These are phyloP conservation scores for Ballota nigra DNA, from an alignment of 257 asterid genomes.

Conservation along the genomic window DNA sequence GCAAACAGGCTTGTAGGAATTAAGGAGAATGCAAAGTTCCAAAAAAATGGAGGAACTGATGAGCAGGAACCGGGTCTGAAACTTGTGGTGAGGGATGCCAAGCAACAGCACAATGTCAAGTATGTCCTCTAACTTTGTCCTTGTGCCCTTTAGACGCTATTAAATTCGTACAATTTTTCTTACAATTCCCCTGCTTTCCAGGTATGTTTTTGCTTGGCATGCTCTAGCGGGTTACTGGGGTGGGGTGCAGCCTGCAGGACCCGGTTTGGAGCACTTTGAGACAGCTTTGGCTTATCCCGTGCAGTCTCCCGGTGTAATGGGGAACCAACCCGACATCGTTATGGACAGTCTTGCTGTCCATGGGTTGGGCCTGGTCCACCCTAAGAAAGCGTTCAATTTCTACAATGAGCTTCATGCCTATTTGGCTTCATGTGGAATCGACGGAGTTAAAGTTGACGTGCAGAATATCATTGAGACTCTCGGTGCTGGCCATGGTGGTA, in stretches of 20 bases:
- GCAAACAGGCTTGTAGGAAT: conserved; percentile 85
- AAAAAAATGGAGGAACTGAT: conserved; percentile 40
- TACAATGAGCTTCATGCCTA: conserved; percentile 93
- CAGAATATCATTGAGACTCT: conserved; percentile 97
- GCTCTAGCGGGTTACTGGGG: conserved; percentile 99
- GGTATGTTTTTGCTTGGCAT: conserved; percentile 86
- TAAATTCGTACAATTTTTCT: not conserved
- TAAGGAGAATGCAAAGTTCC: conserved; percentile 78
- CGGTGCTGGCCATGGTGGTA: conserved; percentile 97
- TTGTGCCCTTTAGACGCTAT: not conserved
- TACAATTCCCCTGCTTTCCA: conserved; percentile 21
- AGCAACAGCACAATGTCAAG: conserved; percentile 64
- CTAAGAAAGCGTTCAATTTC: conserved; percentile 83
- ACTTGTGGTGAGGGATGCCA: conserved; percentile 67
- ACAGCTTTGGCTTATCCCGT: conserved; percentile 82
- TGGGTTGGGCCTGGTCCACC: conserved; percentile 90
- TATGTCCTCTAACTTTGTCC: conserved; percentile 28
- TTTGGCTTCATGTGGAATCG: conserved; percentile 89
- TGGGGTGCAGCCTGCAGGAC: conserved; percentile 87
- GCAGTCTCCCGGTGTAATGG: conserved; percentile 85
- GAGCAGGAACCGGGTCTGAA: conserved; percentile 66
- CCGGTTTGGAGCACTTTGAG: conserved; percentile 88
- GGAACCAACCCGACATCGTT: conserved; percentile 96
- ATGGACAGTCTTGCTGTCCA: conserved; percentile 95
- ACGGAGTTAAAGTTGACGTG: conserved; percentile 98